These are phyloP conservation scores for Lepidium aucheri DNA, from an alignment of 345 rosid genomes.

Conservation along the genomic window DNA sequence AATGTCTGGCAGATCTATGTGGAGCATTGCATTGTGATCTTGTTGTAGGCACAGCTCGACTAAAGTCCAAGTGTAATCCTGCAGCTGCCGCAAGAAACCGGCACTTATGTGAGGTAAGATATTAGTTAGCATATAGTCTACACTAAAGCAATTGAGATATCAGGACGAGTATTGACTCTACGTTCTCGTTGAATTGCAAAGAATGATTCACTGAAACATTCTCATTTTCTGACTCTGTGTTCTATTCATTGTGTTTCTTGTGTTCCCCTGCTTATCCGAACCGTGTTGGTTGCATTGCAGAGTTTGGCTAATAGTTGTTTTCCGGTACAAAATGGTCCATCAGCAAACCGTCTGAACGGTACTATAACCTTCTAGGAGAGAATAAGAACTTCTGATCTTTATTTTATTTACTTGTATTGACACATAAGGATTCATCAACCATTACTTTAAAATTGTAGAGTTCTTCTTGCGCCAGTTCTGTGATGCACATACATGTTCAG, in stretches of 20 bases:
- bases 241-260: neutral
- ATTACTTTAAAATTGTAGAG: constrained; percentile 29
- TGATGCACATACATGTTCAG: constrained; percentile 62
- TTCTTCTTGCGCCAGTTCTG: constrained; percentile 76
- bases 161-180: neutral
- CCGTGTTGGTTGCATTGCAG: constrained; percentile 19
- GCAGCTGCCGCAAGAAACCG: constrained; percentile 63
- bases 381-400: neutral
- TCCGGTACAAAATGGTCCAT: constrained; percentile 48
- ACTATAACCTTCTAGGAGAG: neutral
- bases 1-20: constrained; percentile 69
- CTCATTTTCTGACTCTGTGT: too few species aligned
- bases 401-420: neutral
- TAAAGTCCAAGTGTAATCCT: constrained; percentile 64
- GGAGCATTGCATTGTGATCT: constrained; percentile 75
- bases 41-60: constrained; percentile 30
- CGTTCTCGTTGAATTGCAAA: neutral
- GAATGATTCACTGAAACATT: too few species aligned
- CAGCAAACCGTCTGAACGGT: constrained; percentile 79
- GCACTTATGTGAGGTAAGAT: constrained; percentile 64
- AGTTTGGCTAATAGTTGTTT: constrained; percentile 46
- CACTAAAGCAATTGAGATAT: neutral
- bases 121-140: neutral
- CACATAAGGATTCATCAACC: neutral
- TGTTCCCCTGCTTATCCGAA: neutral